Evolutionary conservation across 108 stramenopile genomes (phyloP).

Genomic region (Skeletonema costatum): DNA sequence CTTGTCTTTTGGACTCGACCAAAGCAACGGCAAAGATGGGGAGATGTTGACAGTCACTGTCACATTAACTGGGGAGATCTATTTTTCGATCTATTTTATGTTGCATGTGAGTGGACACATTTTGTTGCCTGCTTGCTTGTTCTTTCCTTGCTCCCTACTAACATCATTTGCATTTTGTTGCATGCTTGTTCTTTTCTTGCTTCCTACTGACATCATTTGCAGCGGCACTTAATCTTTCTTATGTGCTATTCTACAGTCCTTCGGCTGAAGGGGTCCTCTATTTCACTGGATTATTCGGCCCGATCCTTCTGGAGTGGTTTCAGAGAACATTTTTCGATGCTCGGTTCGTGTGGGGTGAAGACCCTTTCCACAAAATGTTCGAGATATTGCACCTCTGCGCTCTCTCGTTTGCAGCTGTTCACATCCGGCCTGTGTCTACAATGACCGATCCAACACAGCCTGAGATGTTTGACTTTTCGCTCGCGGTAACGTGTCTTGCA

Average conservation of each 20-base stretch:
- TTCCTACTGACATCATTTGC: too few relatives aligned
- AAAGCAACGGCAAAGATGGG: constrained; percentile 16
- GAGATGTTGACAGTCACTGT: not conserved
- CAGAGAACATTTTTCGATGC: constrained; percentile 25
- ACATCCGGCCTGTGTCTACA: constrained; percentile 46
- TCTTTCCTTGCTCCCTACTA: too few relatives aligned
- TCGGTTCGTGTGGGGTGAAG: constrained; percentile 30
- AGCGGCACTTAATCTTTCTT: constrained; percentile 39
- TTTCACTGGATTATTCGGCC: constrained; percentile 34
- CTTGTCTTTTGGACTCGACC: constrained; percentile 1
- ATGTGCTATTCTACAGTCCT: not conserved
- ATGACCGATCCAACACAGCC: constrained; percentile 16
- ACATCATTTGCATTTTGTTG: too few relatives aligned
- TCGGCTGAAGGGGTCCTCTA: constrained; percentile 45
- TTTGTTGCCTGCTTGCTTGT: too few relatives aligned
- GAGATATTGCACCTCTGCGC: constrained; percentile 12
- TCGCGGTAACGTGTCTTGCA: not conserved
- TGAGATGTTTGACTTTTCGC: constrained; percentile 41
- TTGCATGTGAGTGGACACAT: constrained; percentile 1
- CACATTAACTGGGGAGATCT: constrained; percentile 52
- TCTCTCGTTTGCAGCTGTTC: constrained; percentile 20
- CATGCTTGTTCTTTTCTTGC: too few relatives aligned
- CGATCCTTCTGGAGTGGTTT: constrained; percentile 35
- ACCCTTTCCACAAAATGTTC: constrained; percentile 36
- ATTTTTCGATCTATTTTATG: constrained; percentile 50